Percentiles rank a stretch among this genome's conserved stretches.
phyloP scores from a whole-genome alignment of 2,329 filamentous ascomycete genomes.

The Karstenula rhodostoma region DNA sequence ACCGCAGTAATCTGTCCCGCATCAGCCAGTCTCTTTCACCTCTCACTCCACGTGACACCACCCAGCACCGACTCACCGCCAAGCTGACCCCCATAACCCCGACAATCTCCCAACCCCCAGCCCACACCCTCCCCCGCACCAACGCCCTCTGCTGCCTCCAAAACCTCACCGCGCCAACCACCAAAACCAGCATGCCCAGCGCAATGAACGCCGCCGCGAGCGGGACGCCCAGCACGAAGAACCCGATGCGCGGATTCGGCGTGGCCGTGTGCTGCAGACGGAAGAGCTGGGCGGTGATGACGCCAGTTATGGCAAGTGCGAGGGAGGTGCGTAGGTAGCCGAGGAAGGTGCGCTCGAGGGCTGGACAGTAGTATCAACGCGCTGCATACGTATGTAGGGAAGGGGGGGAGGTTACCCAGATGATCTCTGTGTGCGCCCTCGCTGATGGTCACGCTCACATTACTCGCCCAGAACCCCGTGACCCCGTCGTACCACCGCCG shows the following conservation, averaged over 20 bases:
- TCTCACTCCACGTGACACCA: slow-evolving; percentile 18
- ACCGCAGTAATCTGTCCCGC: background rate
- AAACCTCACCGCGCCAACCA: slow-evolving; percentile 66
- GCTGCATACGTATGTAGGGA: background rate
- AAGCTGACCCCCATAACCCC: slow-evolving; percentile 56
- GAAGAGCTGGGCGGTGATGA: slow-evolving; percentile 73
- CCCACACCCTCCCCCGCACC: slow-evolving; percentile 63
- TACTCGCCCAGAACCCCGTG: slow-evolving; percentile 57
- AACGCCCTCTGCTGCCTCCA: slow-evolving; percentile 69
- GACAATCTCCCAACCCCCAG: slow-evolving; percentile 67
- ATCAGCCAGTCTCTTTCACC: background rate
- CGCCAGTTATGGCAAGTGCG: slow-evolving; percentile 72
- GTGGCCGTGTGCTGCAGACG: slow-evolving; percentile 62
- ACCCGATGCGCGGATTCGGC: slow-evolving; percentile 62
- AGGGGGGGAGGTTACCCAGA: slow-evolving; percentile 53
- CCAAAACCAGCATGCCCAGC: slow-evolving; percentile 58
- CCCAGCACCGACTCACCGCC: slow-evolving; percentile 58
- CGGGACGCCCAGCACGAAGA: slow-evolving; percentile 67
- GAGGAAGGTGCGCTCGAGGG: slow-evolving; percentile 77
- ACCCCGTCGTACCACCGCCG: slow-evolving; percentile 50
- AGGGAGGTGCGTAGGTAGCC: slow-evolving; percentile 76
- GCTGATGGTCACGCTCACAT: slow-evolving; percentile 61
- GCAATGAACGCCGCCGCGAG: slow-evolving; percentile 61
- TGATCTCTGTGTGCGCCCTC: slow-evolving; percentile 63
- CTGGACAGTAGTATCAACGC: slow-evolving; percentile 51